A percentile compares a stretch with the other conserved stretches of the same genome.
Conservation (phyloP, 2,329 filamentous ascomycete genomes). For the Rhynchosporium graminicola region DNA sequence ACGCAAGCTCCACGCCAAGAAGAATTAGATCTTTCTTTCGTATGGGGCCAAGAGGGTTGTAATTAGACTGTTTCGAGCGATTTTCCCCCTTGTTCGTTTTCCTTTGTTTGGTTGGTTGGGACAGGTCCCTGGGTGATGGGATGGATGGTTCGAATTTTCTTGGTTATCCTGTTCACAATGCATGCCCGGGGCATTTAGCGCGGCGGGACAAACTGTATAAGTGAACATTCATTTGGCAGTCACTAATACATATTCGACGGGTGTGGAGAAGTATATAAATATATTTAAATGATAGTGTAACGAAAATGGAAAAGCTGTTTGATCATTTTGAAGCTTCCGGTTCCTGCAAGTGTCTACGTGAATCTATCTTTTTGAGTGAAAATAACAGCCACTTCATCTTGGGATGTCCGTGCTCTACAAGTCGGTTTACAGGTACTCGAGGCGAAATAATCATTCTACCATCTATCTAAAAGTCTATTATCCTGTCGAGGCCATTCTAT, state of each 20-base stretch:
- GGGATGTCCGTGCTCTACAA: no score
- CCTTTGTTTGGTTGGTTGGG: conserved; percentile 1
- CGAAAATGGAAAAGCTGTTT: conserved; percentile 6
- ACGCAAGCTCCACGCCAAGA: conserved; percentile 29
- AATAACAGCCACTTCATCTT: no score
- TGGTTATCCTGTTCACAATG: not conserved
- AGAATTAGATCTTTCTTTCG: conserved; percentile 25
- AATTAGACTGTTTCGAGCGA: conserved; percentile 22
- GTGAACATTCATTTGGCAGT: conserved; percentile 13
- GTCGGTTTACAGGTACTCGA: no score
- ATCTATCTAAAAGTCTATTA: no score
- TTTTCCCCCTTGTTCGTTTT: not conserved
- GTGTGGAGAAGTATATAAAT: conserved; percentile 2
- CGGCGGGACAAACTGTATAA: not conserved
- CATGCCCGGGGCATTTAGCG: not conserved
- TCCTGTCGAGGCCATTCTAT: no score
- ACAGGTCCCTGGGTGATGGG: not conserved
- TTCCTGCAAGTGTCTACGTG: no score
- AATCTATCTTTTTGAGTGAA: no score
- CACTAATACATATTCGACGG: conserved; percentile 2
- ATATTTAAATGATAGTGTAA: conserved; percentile 13
- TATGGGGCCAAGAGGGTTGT: conserved; percentile 12
- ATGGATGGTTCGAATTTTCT: conserved; percentile 1
- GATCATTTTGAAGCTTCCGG: not conserved
- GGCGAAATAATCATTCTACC: no score